A percentile compares a stretch with the other conserved stretches of the same genome.
Conservation (phyloP, 2,329 filamentous ascomycete species). For the Ascochyta fabae region DNA sequence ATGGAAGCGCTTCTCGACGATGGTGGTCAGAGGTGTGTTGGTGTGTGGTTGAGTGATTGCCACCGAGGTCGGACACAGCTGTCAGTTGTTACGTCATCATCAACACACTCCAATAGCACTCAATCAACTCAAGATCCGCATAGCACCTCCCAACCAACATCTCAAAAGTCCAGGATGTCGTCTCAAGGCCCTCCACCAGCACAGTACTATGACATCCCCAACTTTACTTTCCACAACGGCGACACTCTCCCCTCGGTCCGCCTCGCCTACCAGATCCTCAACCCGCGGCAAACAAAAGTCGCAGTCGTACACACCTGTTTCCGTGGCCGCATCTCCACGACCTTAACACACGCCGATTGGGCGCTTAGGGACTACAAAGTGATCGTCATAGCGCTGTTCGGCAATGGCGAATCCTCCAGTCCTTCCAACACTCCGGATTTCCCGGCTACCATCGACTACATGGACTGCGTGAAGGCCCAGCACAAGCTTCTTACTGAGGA, state of each 20-base stretch:
- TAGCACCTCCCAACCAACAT: not conserved
- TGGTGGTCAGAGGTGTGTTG: not conserved
- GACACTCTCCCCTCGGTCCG: slow-evolving; percentile 20
- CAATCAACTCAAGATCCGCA: not conserved
- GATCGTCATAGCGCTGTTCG: slow-evolving; percentile 59
- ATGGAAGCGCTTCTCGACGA: not conserved
- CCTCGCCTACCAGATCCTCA: slow-evolving; percentile 35
- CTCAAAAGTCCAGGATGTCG: slow-evolving; percentile 7
- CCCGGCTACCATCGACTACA: slow-evolving; percentile 53
- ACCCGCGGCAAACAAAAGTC: slow-evolving; percentile 30
- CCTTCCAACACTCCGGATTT: slow-evolving; percentile 59
- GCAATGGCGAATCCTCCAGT: slow-evolving; percentile 61
- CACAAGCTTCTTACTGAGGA: slow-evolving; percentile 50
- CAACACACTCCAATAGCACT: not conserved
- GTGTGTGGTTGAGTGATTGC: not conserved
- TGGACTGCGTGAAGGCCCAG: slow-evolving; percentile 62
- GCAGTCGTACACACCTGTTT: slow-evolving; percentile 62
- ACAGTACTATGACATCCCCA: slow-evolving; percentile 21
- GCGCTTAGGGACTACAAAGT: slow-evolving; percentile 57
- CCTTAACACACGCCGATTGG: slow-evolving; percentile 55
- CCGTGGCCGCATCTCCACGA: slow-evolving; percentile 58
- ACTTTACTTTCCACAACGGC: slow-evolving; percentile 31
- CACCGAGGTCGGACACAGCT: slow-evolving; percentile 1
- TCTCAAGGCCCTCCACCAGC: slow-evolving; percentile 19
- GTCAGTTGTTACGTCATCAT: slow-evolving; percentile 11